phyloP scores from a whole-genome alignment of 1,284 basidiomycete species.

The Tremellales sp. region DNA sequence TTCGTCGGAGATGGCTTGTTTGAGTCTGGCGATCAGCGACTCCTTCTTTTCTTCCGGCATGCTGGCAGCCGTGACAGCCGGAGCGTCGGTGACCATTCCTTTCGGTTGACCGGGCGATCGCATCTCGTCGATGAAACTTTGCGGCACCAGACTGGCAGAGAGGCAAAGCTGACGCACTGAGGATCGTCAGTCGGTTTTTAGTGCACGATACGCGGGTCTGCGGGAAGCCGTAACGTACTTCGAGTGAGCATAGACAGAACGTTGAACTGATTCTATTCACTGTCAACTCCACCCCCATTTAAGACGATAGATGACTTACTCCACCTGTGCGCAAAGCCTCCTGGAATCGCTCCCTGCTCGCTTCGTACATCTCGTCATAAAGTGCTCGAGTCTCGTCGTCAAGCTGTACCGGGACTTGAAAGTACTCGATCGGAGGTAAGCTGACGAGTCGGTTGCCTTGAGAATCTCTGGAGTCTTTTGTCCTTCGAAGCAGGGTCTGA shows the following conservation, averaged over 20 bases:
- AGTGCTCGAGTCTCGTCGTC: slow-evolving; percentile 61
- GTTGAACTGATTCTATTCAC: slow-evolving; percentile 51
- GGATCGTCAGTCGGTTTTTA: slow-evolving; percentile 7
- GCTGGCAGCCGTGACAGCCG: slow-evolving; percentile 19
- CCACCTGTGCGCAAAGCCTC: slow-evolving; percentile 52
- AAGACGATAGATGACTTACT: neutral
- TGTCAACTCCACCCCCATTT: neutral
- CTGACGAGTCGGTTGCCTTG: slow-evolving; percentile 67
- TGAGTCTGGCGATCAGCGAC: slow-evolving; percentile 61
- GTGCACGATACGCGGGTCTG: no score
- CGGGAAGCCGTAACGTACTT: slow-evolving; percentile 24
- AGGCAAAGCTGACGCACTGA: slow-evolving; percentile 74
- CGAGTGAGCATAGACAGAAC: slow-evolving; percentile 78
- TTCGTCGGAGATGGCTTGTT: slow-evolving; percentile 68
- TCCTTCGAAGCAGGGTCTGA: slow-evolving; percentile 75
- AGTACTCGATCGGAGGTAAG: slow-evolving; percentile 62
- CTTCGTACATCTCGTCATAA: slow-evolving; percentile 68
- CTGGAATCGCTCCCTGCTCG: slow-evolving; percentile 62
- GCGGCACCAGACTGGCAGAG: slow-evolving; percentile 72
- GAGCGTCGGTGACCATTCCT: neutral
- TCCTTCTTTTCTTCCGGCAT: slow-evolving; percentile 33
- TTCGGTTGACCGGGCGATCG: slow-evolving; percentile 37
- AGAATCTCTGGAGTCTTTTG: slow-evolving; percentile 80
- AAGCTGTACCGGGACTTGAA: slow-evolving; percentile 58
- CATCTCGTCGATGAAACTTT: slow-evolving; percentile 69